phyloP scores from a whole-genome alignment of 257 asterid genomes.

The Solanum boliviense region DNA sequence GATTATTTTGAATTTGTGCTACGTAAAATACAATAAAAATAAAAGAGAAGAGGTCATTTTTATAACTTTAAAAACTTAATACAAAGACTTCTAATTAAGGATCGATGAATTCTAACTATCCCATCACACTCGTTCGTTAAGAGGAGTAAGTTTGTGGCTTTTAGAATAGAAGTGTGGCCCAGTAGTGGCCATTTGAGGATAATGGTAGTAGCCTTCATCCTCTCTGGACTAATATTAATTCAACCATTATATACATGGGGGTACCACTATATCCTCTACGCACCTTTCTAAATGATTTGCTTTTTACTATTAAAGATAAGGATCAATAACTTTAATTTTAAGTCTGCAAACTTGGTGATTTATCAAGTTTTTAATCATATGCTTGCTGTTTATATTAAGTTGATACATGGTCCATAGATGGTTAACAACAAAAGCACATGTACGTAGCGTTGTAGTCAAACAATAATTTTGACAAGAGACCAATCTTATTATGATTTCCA shows the following conservation, averaged over 20 bases:
- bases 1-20: not conserved
- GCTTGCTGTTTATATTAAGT: not conserved
- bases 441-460: not conserved
- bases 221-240: constrained; percentile 12
- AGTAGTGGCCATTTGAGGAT: not conserved
- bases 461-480: not conserved
- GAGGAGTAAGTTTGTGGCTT: not conserved
- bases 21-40: not conserved
- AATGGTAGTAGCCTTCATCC: constrained; percentile 25
- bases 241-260: constrained; percentile 1
- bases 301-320: constrained; percentile 1
- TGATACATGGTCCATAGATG: not conserved
- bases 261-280: not conserved
- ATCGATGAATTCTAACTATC: not conserved
- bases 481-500: not conserved
- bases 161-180: not conserved
- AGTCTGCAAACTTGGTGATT: not conserved
- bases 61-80: not conserved
- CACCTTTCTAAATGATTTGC: not conserved
- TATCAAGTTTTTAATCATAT: not conserved
- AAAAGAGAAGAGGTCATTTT: rapidly evolving
- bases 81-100: not conserved
- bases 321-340: not conserved
- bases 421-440: not conserved
- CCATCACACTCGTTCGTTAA: no score